Conservation (phyloP, 2,329 filamentous ascomycete species). For the Lasiodiplodia hormozganensis region DNA sequence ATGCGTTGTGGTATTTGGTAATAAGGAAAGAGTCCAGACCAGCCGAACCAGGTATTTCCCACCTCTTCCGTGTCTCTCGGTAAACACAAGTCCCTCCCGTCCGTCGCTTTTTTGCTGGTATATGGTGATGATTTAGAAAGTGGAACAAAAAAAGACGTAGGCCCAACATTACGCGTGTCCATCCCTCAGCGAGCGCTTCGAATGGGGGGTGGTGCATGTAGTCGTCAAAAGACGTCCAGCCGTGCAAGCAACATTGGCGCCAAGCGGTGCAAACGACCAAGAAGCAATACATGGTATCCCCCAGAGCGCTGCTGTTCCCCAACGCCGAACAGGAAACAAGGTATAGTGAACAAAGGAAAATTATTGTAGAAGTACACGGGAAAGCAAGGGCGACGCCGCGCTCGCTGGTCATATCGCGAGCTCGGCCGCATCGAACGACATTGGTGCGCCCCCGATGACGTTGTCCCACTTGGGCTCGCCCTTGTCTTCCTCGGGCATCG, state of each 20-base stretch:
- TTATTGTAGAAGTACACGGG: constrained; percentile 15
- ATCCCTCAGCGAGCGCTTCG: constrained; percentile 27
- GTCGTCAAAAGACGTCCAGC: not conserved
- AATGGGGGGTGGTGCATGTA: constrained; percentile 17
- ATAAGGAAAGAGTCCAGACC: constrained; percentile 13
- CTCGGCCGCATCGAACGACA: constrained; percentile 13
- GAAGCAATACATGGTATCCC: constrained; percentile 25
- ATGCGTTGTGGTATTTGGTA: constrained; percentile 24
- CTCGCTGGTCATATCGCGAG: constrained; percentile 16
- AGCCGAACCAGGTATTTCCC: constrained; percentile 14
- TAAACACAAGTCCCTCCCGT: constrained; percentile 17
- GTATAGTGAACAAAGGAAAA: constrained; percentile 16
- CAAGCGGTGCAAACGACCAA: constrained; percentile 4
- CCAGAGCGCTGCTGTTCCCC: constrained; percentile 23
- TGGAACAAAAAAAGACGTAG: constrained; percentile 8
- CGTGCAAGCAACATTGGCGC: constrained; percentile 24
- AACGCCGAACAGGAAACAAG: constrained; percentile 14
- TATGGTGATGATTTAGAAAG: constrained; percentile 14
- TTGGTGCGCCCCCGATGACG: constrained; percentile 45
- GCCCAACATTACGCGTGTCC: constrained; percentile 21
- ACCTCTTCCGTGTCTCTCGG: constrained; percentile 5
- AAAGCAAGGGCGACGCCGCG: not conserved
- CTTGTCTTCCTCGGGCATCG: constrained; percentile 83
- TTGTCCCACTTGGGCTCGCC: constrained; percentile 83
- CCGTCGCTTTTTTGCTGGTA: constrained; percentile 26